Percentiles rank a stretch among this genome's conserved stretches.
These are phyloP conservation scores for Trifolium subterraneum DNA, from an alignment of 306 rosid species.

Conservation along the genomic window DNA sequence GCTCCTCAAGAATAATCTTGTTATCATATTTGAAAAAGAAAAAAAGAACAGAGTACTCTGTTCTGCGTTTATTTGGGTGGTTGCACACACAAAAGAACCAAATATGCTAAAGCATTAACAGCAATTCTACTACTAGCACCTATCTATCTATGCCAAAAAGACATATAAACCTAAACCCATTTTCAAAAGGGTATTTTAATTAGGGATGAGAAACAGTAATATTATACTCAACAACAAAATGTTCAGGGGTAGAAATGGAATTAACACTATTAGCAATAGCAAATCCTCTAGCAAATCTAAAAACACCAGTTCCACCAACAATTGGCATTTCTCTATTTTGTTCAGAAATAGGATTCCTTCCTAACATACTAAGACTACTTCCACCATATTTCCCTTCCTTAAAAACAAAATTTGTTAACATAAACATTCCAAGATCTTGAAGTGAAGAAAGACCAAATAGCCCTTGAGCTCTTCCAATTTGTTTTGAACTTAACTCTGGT, in stretches of 20 bases:
- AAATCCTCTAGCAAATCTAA: slow-evolving; percentile 44
- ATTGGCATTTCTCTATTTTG: slow-evolving; percentile 40
- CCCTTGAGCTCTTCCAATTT: slow-evolving; percentile 48
- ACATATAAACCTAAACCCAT: not conserved
- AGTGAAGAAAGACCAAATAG: slow-evolving; percentile 40
- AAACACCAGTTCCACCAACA: slow-evolving; percentile 48
- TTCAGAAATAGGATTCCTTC: slow-evolving; percentile 38
- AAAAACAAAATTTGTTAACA: slow-evolving; percentile 43
- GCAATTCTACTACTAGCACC: no score
- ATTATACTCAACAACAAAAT: slow-evolving; percentile 48
- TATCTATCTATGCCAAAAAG: no score
- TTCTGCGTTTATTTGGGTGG: no score
- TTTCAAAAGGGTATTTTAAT: not conserved
- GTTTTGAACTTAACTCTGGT: slow-evolving; percentile 38
- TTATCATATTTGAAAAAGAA: no score
- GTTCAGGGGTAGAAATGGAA: slow-evolving; percentile 42
- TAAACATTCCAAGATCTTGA: slow-evolving; percentile 35
- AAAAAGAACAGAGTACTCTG: no score
- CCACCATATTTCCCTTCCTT: slow-evolving; percentile 17
- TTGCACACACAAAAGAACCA: no score
- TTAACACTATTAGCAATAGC: slow-evolving; percentile 41
- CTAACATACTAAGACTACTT: slow-evolving; percentile 43
- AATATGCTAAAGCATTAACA: no score
- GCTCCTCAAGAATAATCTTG: no score
- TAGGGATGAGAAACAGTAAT: slow-evolving; percentile 33